Evolutionary conservation across 352 stramenopile genomes (phyloP).

Genomic region (Pythium apleroticum): DNA sequence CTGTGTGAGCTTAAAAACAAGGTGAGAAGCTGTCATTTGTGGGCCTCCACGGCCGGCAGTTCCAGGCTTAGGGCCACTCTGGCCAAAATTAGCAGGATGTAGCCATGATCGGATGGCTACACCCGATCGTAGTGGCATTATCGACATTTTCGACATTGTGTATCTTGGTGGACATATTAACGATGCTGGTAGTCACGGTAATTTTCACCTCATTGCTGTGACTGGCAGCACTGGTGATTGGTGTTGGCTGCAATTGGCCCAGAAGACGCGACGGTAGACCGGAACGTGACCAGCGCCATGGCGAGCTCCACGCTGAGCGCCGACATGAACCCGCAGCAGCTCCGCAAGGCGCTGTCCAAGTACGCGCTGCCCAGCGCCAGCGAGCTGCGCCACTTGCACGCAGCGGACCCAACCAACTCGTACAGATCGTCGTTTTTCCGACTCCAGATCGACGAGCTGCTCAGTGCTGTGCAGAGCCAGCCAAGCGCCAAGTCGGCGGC

Average conservation of each 20-base stretch:
- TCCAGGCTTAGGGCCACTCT: too few relatives aligned
- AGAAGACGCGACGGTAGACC: constrained; percentile 25
- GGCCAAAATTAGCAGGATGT: neutral
- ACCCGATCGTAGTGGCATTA: neutral
- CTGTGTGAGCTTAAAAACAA: too few relatives aligned
- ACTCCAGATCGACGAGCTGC: constrained; percentile 85
- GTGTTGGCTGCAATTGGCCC: constrained; percentile 27
- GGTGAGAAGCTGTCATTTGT: too few relatives aligned
- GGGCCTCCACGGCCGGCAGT: neutral
- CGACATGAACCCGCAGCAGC: constrained; percentile 45
- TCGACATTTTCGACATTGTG: neutral
- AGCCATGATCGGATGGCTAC: constrained; percentile 4
- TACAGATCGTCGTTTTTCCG: constrained; percentile 85
- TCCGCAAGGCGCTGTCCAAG: constrained; percentile 80
- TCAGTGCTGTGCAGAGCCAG: constrained; percentile 64
- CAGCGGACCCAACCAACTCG: constrained; percentile 70
- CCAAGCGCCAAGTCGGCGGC: constrained; percentile 44
- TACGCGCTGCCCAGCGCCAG: constrained; percentile 89
- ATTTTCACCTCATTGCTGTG: constrained; percentile 6
- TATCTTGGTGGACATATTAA: neutral
- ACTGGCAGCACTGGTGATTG: constrained; percentile 20
- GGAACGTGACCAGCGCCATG: constrained; percentile 13
- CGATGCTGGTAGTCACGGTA: neutral
- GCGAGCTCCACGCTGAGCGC: constrained; percentile 6
- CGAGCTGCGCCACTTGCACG: constrained; percentile 76